Conservation (phyloP, 1,284 basidiomycete genomes). For the Ganoderma sinense region DNA sequence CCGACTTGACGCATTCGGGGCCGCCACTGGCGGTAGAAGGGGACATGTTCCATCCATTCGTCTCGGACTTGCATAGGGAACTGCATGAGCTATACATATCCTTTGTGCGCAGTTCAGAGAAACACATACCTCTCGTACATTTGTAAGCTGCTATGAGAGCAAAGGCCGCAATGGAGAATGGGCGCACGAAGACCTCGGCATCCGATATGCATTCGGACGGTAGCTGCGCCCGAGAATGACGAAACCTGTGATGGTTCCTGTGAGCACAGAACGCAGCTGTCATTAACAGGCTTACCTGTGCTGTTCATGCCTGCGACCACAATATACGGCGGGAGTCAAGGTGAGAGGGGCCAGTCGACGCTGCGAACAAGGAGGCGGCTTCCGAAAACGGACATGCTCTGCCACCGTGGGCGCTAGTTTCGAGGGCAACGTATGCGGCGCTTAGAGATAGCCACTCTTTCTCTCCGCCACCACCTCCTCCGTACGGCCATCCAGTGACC, state of each 20-base stretch:
- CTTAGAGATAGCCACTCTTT: background rate
- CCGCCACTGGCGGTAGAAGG: background rate
- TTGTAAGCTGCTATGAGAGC: background rate
- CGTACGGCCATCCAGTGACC: background rate
- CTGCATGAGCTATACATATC: background rate
- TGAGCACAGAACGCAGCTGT: background rate
- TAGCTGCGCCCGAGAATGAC: background rate
- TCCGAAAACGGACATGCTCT: background rate
- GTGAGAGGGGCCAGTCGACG: background rate
- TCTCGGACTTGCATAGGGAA: background rate
- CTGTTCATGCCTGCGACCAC: background rate
- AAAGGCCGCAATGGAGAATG: background rate
- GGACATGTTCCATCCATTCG: background rate
- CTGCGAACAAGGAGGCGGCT: background rate
- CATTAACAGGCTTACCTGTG: background rate
- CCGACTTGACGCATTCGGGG: background rate
- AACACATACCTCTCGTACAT: background rate
- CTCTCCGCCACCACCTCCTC: background rate
- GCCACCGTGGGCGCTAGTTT: background rate
- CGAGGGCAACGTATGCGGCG: background rate
- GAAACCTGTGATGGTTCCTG: slow-evolving; percentile 1
- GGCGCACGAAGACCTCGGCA: background rate
- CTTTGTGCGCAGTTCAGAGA: background rate
- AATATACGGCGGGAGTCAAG: background rate
- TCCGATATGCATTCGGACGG: background rate